Conservation (phyloP, 306 rosid genomes). For the cucumber (Cucumis sativus) region Cucumber_9930_V3 NC_026659.2:268001-268500, state of each 20-base stretch:
- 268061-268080: background rate
- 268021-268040: background rate
- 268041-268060: too few species aligned
- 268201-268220: background rate
- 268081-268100: background rate
- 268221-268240: background rate
- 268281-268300: background rate
- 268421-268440: slow-evolving; percentile 22
- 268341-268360: background rate
- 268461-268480: slow-evolving; percentile 99
- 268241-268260: background rate
- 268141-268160: background rate
- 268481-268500: slow-evolving; percentile 99
- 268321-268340: background rate
- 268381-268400: background rate
- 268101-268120: background rate
- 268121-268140: background rate
- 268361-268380: slow-evolving; percentile 11
- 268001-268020: too few species aligned
- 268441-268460: slow-evolving; percentile 77
- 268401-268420: background rate
- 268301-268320: background rate
- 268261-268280: background rate
- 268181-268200: background rate
- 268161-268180: background rate